Base-by-base conservation (phyloP, 1,284 basidiomycete species). In the Xanthoconium separans region DNA sequence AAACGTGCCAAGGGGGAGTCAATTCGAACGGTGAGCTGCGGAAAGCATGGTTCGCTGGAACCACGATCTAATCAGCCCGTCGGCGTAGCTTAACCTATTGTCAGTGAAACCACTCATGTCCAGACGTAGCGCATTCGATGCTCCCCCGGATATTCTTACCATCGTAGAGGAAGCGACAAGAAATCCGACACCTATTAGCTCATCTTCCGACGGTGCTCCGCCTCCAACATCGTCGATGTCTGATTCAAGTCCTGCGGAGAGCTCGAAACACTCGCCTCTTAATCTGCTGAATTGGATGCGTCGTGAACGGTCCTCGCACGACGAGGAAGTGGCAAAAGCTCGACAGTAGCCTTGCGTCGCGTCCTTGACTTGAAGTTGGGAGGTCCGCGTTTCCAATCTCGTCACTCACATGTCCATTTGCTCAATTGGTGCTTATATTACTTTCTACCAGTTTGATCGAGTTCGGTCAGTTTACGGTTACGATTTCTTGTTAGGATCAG, bases 151-250 rank as follows among this genome's bases (percentile, higher is more conserved):
- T 40, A 55, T 55, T 36, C 54, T 55, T 24, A 36, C 45, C 11
- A 44, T 55, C 24, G 54, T 55, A 7, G 54, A 55, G 30, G 45
- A 55, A 9, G 54, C 45, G 11, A 50, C 53, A 27, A 55, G 22
- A 42, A 37, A 31, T 11, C 54, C 44, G 15, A 29, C 29, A 8
- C 9, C 44, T 2, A 31, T 27, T 6, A 3, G 42, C 15, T 49
- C 54, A 7, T 46, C 42, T 20, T 50, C 31, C n/a, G 31, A 43
- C 7, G 31, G 50, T 44, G n/a, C n/a, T 18, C 53, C 10, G 8
- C 41, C 15, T 24, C 15, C 41, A 22, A 36, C 34, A 8, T 39
- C 55, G 29, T 40, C 30, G 16, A 44, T 36, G 33, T 36, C 54
- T 16, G 46, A 41, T 75, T 18, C 4, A 29, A 41, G 8, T 24